phyloP scores from a whole-genome alignment of 805 yeast genomes.

The Ogataea siamensis region DNA sequence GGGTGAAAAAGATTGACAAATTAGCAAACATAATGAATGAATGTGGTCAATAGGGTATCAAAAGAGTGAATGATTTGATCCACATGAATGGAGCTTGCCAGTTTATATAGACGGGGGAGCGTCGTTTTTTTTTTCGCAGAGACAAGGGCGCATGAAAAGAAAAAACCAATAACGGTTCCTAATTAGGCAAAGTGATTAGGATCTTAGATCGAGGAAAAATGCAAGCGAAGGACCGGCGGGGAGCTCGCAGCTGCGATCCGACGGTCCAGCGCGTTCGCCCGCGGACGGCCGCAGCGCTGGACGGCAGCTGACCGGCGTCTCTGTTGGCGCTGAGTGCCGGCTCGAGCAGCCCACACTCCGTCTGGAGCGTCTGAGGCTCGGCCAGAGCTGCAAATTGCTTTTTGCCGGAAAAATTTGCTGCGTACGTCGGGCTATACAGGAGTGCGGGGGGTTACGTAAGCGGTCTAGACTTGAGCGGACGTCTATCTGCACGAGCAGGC shows the following conservation, averaged over 20 bases:
- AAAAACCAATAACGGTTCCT: not conserved
- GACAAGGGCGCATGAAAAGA: not conserved
- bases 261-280: too few relatives aligned
- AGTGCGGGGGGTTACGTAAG: conserved; percentile 6
- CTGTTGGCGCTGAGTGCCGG: too few relatives aligned
- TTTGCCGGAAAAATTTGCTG: not conserved
- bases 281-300: too few relatives aligned
- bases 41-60: not conserved
- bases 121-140: conserved; percentile 1
- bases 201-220: conserved; percentile 1
- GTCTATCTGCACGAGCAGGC: conserved; percentile 1
- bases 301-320: too few relatives aligned
- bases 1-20: conserved; percentile 11
- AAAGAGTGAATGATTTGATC: conserved; percentile 10
- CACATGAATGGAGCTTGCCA: not conserved
- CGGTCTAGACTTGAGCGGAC: conserved; percentile 9
- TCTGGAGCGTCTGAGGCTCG: too few relatives aligned
- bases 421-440: conserved; percentile 2
- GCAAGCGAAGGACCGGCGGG: not conserved
- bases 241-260: not conserved
- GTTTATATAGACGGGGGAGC: conserved; percentile 1
- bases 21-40: conserved; percentile 12
- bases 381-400: not conserved
- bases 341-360: too few relatives aligned
- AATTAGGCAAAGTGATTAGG: not conserved